Evolutionary conservation across 495 filamentous ascomycete species (phyloP), one percentile per base, ranked within the genome.

Genomic region (Penicillium robsamsonii): DNA sequence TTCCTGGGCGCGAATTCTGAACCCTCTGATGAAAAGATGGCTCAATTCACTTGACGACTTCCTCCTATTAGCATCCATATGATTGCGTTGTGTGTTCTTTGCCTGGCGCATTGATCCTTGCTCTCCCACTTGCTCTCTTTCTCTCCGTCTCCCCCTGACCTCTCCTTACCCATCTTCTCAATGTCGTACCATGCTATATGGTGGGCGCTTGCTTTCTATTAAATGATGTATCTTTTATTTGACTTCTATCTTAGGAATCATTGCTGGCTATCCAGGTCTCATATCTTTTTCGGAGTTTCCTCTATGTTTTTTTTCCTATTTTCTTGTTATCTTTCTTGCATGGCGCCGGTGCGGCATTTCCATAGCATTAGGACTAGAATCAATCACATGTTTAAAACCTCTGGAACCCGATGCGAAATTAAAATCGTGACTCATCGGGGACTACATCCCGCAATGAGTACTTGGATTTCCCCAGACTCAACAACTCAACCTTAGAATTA

Each of bases 211-310:
- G 20, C 18, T 51, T 31, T 20, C 8, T 20, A 4, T 20, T 9
- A 41, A 51, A 52, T 29, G 50, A 43, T 33, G 38, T n/a, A 52
- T 52, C n/a, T 12, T 17, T 43, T 43, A 43, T 42, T n/a, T 42
- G 24, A 50, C 22, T 18, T 13, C 29, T 29, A 15, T 35, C 2
- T 40, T 9, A 37, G 24, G 33, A 29, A 22, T 41, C 35, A 29
- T 50, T 17, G 7, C 30, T 3, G 33, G 22, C 24, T 17, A 20
- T 20, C 11, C 29, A 18, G 4, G 11, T 30, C 25, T 12, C 11
- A 7, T 46, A 30, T n/a, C 3, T n/a, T 31, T 47, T 31, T 20
- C 25, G n/a, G 45, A 38, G 35, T 38, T 38, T 31, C 5, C 31
- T 29, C 18, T 8, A 5, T 51, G n/a, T n/a, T 15, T 25, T 40